Percentiles rank a stretch among this genome's conserved stretches.
These are phyloP conservation scores for Hemisphaericaspora xylofermentans DNA, from an alignment of 1,139 yeast species.

Conservation along the genomic window DNA sequence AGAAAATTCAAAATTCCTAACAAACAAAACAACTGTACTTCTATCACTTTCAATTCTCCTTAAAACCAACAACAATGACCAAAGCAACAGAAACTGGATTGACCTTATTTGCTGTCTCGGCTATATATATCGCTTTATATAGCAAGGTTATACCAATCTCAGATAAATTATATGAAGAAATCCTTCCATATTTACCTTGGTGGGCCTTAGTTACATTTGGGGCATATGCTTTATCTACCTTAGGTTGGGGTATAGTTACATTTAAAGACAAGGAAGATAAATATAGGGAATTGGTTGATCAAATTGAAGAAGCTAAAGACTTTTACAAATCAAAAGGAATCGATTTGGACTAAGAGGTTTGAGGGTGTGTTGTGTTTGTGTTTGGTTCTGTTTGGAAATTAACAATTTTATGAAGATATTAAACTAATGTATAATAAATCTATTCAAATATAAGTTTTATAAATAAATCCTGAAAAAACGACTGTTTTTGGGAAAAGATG, in stretches of 20 bases:
- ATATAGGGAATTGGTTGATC: conserved; percentile 60
- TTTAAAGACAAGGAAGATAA: conserved; percentile 74
- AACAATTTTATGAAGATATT: not conserved
- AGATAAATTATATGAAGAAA: conserved; percentile 47
- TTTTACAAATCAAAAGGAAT: conserved; percentile 60
- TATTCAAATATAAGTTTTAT: not conserved
- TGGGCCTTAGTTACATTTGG: conserved; percentile 75
- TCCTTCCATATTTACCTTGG: conserved; percentile 67
- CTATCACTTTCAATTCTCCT: not conserved
- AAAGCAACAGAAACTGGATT: conserved; percentile 65
- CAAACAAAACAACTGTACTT: not conserved
- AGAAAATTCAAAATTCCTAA: not conserved
- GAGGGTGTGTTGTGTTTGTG: not conserved
- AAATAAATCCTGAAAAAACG: not conserved
- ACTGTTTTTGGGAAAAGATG: not conserved
- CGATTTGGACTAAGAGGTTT: conserved; percentile 45
- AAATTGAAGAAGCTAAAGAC: conserved; percentile 65
- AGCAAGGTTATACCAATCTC: conserved; percentile 58
- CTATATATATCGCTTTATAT: conserved; percentile 55
- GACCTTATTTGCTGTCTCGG: conserved; percentile 44
- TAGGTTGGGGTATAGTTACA: conserved; percentile 70
- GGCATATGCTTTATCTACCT: conserved; percentile 65
- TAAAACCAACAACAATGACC: conserved; percentile 48
- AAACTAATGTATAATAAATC: not conserved
- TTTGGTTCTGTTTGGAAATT: no score